Evolutionary conservation across 371 early-diverging fungal species (phyloP), one percentile per base, ranked within the genome.

Genomic region (Smittium culicis): DNA sequence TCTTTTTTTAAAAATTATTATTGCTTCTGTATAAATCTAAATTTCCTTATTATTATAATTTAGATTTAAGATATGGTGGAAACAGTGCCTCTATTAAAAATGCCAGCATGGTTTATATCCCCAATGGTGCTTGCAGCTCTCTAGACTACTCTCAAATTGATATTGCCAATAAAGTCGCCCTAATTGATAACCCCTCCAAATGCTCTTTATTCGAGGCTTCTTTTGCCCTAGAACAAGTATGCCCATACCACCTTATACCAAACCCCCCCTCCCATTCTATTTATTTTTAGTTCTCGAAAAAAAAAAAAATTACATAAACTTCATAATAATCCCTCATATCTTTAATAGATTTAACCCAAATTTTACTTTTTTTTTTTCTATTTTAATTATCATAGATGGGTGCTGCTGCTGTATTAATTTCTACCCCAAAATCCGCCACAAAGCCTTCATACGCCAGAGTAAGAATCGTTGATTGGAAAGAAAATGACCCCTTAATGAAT

Each of bases 381-480:
- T 57, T 57, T 20, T 5, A n/a, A n/a, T 57, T 28, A 16, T 31
- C 3, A 14, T 29, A 62, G 62, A 25, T 34, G 14, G 65, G 65
- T 11, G 65, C 65, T 17, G 17, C 24, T 45, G 65, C 65, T 1
- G 35, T 64, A 58, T 17, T 70, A 54, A 35, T 67, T 27, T 58
- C 60, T 27, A 54, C 32, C 11, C 0, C 61, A 34, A 27, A 67
- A 32, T 30, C 60, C 33, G 27, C 65, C 33, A 70, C 63, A 59
- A 30, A 34, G 11, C 77, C 73, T 63, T 72, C 73, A 14, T 62
- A 54, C 27, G 69, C 70, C 27, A 72, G 78, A 0, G 71, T 74
- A 34, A 70, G 78, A 2, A 34, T 69, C 27, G 58, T 61, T 0
- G 78, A 78, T 54, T 78, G 78, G 78, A 75, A 77, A 70, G 78